Percentiles rank a stretch among this genome's conserved stretches.
These are phyloP conservation scores for Talaromyces thailandensis DNA, from an alignment of 495 filamentous ascomycete genomes.

Conservation along the genomic window DNA sequence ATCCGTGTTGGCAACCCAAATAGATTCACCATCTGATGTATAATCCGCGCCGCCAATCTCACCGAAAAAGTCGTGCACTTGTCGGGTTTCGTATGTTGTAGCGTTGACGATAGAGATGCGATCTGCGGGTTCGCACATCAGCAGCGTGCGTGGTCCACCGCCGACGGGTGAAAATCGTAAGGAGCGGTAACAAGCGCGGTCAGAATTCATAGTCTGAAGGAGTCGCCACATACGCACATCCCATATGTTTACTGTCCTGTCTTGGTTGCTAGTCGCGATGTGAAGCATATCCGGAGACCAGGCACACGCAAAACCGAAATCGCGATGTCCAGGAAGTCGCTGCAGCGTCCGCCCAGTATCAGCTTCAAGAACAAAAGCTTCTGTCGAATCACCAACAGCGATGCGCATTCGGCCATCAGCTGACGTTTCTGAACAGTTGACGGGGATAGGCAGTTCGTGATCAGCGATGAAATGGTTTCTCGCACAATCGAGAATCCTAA, in stretches of 20 bases:
- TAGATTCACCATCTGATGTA: conserved; percentile 57
- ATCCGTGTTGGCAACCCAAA: conserved; percentile 72
- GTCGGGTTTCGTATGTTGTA: conserved; percentile 52
- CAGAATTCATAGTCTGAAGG: conserved; percentile 57
- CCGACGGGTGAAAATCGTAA: conserved; percentile 77
- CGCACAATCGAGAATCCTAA: conserved; percentile 66
- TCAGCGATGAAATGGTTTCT: conserved; percentile 56
- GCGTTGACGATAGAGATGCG: conserved; percentile 73
- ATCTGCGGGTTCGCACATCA: conserved; percentile 79
- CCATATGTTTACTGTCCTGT: conserved; percentile 76
- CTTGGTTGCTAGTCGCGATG: conserved; percentile 86
- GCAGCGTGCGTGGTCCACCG: conserved; percentile 60
- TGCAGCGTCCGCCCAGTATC: conserved; percentile 49
- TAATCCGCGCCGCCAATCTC: conserved; percentile 74
- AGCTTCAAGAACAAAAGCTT: conserved; percentile 54
- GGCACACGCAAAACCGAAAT: conserved; percentile 82
- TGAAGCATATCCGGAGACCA: conserved; percentile 87
- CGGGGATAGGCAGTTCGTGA: conserved; percentile 52
- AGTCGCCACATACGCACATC: conserved; percentile 68
- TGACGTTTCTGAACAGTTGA: conserved; percentile 80
- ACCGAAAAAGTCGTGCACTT: conserved; percentile 79
- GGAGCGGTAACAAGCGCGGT: conserved; percentile 69
- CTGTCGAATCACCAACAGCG: conserved; percentile 58
- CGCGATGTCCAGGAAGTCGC: conserved; percentile 59
- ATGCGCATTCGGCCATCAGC: conserved; percentile 73